Conservation (phyloP, 306 rosid genomes). For the Prunus davidiana region DNA sequence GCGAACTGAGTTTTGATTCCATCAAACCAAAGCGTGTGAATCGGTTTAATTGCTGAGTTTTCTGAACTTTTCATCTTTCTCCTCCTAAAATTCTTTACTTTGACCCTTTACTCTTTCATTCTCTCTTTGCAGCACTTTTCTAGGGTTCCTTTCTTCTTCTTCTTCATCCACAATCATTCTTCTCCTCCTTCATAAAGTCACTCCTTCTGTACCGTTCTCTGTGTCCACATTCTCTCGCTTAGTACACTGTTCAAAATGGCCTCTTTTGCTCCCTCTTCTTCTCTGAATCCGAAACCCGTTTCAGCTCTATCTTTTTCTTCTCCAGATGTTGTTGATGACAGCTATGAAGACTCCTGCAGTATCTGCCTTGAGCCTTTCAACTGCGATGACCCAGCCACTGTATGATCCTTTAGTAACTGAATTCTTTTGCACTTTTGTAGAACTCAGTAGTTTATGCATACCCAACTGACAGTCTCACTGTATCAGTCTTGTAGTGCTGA, state of each 20-base stretch:
- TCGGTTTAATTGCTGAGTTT: slow-evolving; percentile 46
- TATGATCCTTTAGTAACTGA: slow-evolving; percentile 28
- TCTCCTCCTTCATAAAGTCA: slow-evolving; percentile 9
- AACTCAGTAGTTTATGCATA: background rate
- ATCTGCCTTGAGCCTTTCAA: slow-evolving; percentile 77
- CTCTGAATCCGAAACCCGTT: slow-evolving; percentile 7
- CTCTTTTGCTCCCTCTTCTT: slow-evolving; percentile 36
- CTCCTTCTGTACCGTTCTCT: slow-evolving; percentile 4
- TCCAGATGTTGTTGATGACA: slow-evolving; percentile 42
- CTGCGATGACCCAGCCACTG: slow-evolving; percentile 68
- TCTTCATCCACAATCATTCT: slow-evolving; percentile 1
- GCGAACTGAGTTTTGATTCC: slow-evolving; percentile 39
- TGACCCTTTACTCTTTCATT: slow-evolving; percentile 31
- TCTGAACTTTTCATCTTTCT: slow-evolving; percentile 25
- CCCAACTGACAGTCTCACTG: slow-evolving; percentile 1
- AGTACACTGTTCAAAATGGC: slow-evolving; percentile 37
- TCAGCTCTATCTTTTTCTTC: slow-evolving; percentile 32
- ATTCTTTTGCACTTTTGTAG: background rate
- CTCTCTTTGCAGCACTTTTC: slow-evolving; percentile 15
- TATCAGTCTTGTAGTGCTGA: background rate
- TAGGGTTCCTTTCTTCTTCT: slow-evolving; percentile 44
- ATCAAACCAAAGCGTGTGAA: slow-evolving; percentile 58
- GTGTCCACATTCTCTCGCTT: background rate
- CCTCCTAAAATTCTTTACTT: slow-evolving; percentile 28
- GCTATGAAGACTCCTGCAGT: slow-evolving; percentile 72